Conservation (phyloP, 805 yeast genomes). For the Starmerella bacillaris region DNA sequence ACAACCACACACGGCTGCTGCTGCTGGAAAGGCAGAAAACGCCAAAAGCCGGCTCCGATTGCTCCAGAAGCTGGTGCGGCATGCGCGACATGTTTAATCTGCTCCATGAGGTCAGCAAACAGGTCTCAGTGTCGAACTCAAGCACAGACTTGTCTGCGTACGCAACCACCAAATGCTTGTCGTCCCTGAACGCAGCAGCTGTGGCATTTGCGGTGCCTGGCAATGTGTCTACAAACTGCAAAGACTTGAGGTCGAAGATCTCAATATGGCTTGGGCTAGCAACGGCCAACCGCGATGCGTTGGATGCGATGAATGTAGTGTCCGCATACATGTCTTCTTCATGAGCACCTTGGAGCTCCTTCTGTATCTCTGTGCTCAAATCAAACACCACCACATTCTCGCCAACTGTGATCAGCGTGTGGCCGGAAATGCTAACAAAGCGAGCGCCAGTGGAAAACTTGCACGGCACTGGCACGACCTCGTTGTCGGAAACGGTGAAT, state of each 20-base stretch:
- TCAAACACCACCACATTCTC: constrained; percentile 16
- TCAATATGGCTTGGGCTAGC: constrained; percentile 54
- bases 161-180: constrained; percentile 39
- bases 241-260: constrained; percentile 20
- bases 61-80: constrained; percentile 42
- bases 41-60: constrained; percentile 57
- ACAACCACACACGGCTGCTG: constrained; percentile 49
- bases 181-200: constrained; percentile 37
- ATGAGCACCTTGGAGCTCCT: constrained; percentile 8
- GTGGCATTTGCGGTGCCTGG: constrained; percentile 39
- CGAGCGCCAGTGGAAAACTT: constrained; percentile 6
- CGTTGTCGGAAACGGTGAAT: constrained; percentile 36
- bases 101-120: constrained; percentile 53
- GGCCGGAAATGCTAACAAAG: too few species aligned
- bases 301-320: too few species aligned
- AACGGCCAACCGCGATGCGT: constrained; percentile 33
- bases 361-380: constrained; percentile 3
- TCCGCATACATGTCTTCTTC: too few species aligned
- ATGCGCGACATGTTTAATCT: constrained; percentile 52
- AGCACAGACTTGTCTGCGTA: constrained; percentile 58
- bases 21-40: constrained; percentile 33
- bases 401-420: constrained; percentile 5
- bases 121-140: constrained; percentile 38
- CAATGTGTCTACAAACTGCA: not conserved
- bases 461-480: constrained; percentile 21